Evolutionary conservation across 495 filamentous ascomycete genomes (phyloP).

Genomic region (Patellaria atrata): DNA sequence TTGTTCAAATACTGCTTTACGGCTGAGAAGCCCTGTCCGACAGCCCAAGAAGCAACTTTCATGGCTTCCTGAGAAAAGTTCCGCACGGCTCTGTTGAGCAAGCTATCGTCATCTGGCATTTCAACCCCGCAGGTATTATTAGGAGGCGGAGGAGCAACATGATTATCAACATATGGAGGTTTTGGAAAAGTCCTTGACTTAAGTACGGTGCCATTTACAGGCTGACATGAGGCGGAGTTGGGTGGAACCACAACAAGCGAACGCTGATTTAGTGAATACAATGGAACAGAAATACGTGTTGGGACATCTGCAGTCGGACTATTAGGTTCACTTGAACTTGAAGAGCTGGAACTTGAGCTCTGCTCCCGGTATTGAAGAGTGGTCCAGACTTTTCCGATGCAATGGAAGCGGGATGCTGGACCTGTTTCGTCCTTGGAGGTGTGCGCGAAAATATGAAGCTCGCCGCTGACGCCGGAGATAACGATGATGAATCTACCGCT

Average conservation of each 20-base stretch:
- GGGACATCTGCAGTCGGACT: conserved; percentile 31
- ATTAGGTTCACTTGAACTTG: conserved; percentile 39
- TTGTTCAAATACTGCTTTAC: conserved; percentile 87
- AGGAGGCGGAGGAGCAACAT: conserved; percentile 64
- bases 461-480: conserved; percentile 67
- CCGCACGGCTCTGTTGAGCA: conserved; percentile 72
- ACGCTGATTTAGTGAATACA: conserved; percentile 60
- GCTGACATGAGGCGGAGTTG: conserved; percentile 48
- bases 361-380: conserved; percentile 46
- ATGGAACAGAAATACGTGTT: conserved; percentile 38
- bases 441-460: conserved; percentile 58
- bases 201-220: conserved; percentile 44
- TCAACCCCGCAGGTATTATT: conserved; percentile 59
- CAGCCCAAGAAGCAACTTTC: conserved; percentile 72
- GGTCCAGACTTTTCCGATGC: conserved; percentile 77
- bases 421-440: conserved; percentile 20
- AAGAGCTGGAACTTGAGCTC: conserved; percentile 36
- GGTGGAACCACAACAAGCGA: conserved; percentile 83
- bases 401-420: conserved; percentile 36
- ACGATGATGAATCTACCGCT: conserved; percentile 53
- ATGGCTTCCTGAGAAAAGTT: conserved; percentile 88
- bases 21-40: conserved; percentile 68
- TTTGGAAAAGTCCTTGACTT: conserved; percentile 32
- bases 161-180: conserved; percentile 49
- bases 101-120: conserved; percentile 59